These are phyloP conservation scores for Apiospora phragmitis DNA, from an alignment of 2,329 filamentous ascomycete genomes.

Conservation along the genomic window DNA sequence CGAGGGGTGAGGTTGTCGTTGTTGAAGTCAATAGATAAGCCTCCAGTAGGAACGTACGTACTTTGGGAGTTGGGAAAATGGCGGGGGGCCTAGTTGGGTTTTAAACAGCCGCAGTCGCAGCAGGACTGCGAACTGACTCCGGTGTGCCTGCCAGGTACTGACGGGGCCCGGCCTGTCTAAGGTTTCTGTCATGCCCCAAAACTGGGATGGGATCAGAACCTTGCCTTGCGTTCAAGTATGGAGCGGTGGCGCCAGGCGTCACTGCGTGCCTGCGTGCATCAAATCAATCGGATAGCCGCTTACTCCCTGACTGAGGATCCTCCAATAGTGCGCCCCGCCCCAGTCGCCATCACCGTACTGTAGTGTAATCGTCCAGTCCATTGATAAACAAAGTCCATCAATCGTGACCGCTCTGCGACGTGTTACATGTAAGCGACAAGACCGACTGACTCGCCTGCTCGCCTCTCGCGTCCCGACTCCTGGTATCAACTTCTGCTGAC, in stretches of 20 bases:
- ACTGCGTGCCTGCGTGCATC: neutral
- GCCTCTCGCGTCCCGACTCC: neutral
- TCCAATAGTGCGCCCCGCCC: neutral
- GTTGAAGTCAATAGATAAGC: neutral
- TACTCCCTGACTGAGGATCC: neutral
- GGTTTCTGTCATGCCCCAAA: constrained; percentile 5
- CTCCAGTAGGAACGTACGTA: neutral
- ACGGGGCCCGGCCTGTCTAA: neutral
- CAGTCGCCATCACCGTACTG: neutral
- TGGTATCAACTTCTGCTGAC: neutral
- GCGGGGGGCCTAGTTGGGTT: constrained; percentile 4
- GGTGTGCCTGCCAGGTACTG: neutral
- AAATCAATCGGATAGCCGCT: constrained; percentile 2
- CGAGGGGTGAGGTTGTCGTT: neutral
- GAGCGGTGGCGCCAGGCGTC: constrained; percentile 1
- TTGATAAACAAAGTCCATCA: neutral
- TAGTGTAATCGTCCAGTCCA: neutral
- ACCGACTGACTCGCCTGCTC: neutral
- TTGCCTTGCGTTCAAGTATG: neutral
- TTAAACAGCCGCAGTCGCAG: neutral
- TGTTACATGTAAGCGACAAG: neutral
- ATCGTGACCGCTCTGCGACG: neutral
- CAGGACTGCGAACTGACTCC: neutral
- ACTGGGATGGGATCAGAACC: constrained; percentile 4
- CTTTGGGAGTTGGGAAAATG: neutral